Evolutionary conservation across 139 green algal species (phyloP).

Genomic region (Coelastrella sp.): DNA sequence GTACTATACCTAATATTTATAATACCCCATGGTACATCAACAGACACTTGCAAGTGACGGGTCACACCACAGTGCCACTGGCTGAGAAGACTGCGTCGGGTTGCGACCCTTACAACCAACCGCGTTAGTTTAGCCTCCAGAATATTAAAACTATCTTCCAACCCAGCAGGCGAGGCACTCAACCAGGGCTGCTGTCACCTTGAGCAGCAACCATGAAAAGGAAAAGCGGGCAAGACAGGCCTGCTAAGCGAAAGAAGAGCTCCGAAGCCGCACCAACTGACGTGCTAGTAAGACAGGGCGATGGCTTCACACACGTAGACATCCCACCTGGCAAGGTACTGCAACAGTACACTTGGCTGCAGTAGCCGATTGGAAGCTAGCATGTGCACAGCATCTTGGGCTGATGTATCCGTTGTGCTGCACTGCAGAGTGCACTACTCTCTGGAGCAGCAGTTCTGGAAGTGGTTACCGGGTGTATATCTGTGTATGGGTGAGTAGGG

Average conservation of each 20-base stretch:
- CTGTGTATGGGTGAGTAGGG: slow-evolving; percentile 10
- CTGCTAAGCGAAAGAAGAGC: slow-evolving; percentile 15
- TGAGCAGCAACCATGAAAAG: background rate
- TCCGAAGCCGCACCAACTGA: background rate
- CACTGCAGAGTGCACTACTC: background rate
- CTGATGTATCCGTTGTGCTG: background rate
- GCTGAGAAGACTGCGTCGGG: too few relatives aligned
- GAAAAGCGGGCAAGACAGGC: background rate
- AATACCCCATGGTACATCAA: too few relatives aligned
- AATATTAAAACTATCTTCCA: too few relatives aligned
- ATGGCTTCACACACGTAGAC: slow-evolving; percentile 4
- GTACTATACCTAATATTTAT: too few relatives aligned
- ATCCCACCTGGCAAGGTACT: slow-evolving; percentile 3
- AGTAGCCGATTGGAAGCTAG: background rate
- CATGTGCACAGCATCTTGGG: background rate
- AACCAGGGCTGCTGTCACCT: too few relatives aligned
- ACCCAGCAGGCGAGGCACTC: too few relatives aligned
- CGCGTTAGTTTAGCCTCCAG: too few relatives aligned
- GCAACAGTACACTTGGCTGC: background rate
- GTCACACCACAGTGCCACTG: too few relatives aligned
- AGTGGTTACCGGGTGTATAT: slow-evolving; percentile 25
- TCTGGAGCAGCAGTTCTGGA: slow-evolving; percentile 19
- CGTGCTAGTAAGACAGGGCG: background rate
- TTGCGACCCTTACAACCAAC: too few relatives aligned
- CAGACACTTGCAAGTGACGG: too few relatives aligned